Evolutionary conservation across 805 yeast genomes (phyloP).

Genomic region (Pichia kluyveri): DNA sequence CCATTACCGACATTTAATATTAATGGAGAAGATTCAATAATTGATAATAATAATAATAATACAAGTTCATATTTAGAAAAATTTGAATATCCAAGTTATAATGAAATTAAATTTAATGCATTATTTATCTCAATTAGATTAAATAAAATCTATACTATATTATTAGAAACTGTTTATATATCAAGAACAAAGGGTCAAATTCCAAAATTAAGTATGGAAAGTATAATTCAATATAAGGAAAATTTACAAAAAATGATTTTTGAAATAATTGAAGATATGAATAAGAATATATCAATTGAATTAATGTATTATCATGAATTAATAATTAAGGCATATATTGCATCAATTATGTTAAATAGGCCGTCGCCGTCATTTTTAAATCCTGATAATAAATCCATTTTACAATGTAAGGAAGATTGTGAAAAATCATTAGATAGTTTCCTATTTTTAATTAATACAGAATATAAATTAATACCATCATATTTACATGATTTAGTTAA

Average conservation of each 20-base stretch:
- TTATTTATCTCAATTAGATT: slow-evolving; percentile 13
- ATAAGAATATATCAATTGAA: slow-evolving; percentile 12
- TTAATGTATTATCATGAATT: slow-evolving; percentile 14
- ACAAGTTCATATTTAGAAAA: not conserved
- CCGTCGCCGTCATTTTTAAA: slow-evolving; percentile 19
- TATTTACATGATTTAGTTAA: slow-evolving; percentile 19
- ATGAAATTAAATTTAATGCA: slow-evolving; percentile 14
- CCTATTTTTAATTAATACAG: slow-evolving; percentile 5
- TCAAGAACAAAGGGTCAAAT: slow-evolving; percentile 16
- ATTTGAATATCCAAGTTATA: slow-evolving; percentile 5
- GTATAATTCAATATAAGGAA: slow-evolving; percentile 8
- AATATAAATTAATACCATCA: slow-evolving; percentile 15
- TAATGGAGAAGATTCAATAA: slow-evolving; percentile 12
- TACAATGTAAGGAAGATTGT: slow-evolving; percentile 14
- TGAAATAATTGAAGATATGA: slow-evolving; percentile 13
- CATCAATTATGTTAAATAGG: slow-evolving; percentile 14
- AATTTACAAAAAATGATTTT: slow-evolving; percentile 10
- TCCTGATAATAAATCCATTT: slow-evolving; percentile 12
- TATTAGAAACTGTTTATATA: slow-evolving; percentile 19
- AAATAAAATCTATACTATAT: slow-evolving; percentile 16
- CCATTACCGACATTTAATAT: slow-evolving; percentile 13
- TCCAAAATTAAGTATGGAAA: slow-evolving; percentile 14
- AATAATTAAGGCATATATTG: slow-evolving; percentile 13
- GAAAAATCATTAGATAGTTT: slow-evolving; percentile 11
- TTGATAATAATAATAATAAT: not conserved